Evolutionary conservation across 169 alveolate genomes (phyloP), one percentile per base, ranked within the genome.

Genomic region (Plasmodium relictum): DNA sequence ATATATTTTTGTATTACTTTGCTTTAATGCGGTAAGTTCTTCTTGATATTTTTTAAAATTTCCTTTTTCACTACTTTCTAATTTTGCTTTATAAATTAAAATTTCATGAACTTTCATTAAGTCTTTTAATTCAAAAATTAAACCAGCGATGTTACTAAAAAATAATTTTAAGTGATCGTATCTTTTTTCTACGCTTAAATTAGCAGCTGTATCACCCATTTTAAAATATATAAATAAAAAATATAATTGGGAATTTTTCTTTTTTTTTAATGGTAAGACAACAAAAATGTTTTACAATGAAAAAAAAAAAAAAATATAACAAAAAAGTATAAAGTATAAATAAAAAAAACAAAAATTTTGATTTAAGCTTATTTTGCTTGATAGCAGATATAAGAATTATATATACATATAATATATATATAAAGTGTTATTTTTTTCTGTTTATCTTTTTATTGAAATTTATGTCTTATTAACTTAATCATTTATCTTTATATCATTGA

Each of bases 91-190:
- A 80, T 80, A 80, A 10, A 80, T 68, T 80, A 80, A 80, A 56
- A 80, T 80, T 68, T 80, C 90, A 50, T 80, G 90, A 48, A 80
- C 78, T 80, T 80, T 80, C 68, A 80, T 69, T 48, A 80, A 69
- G 50, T 80, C 90, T 31, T 80, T 80, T 62, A 80, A 80, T 48
- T 80, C 90, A 39, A 16, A 22, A 42, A 80, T 7, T 72, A 80
- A 52, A 58, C 63, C 71, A 6, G 63, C 50, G 26, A 80, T 58
- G 8, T 80, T 68, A 59, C 52, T 80, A 12, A 83, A 80, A 61
- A 68, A 80, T 16, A 26, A 4, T 48, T 66, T 80, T 74, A 80
- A 62, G 54, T 80, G 71, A 6, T 80, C 90, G 52, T 66, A 52
- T 31, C 90, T 70, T 68, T 80, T 80, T 80, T 80, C 83, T 71